A percentile compares a stretch with the other conserved stretches of the same genome.
phyloP scores from a whole-genome alignment of 2,329 filamentous ascomycete genomes.

The Diaporthe destruens region DNA sequence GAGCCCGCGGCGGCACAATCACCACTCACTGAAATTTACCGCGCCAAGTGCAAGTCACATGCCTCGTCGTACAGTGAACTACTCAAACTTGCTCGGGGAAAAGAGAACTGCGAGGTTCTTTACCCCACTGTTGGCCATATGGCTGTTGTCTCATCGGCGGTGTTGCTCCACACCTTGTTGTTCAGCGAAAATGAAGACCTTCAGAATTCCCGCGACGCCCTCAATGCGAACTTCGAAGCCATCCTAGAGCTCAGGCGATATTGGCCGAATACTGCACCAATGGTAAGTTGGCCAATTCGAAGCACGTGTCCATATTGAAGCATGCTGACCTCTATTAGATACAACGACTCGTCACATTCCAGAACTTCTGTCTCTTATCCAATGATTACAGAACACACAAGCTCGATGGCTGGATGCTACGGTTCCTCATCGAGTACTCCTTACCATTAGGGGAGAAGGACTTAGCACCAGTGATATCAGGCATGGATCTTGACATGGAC shows the following conservation, averaged over 20 bases:
- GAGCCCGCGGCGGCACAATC: background rate
- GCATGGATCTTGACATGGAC: conserved; percentile 10
- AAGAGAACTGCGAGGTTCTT: background rate
- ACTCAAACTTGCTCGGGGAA: conserved; percentile 3
- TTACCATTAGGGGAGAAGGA: conserved; percentile 6
- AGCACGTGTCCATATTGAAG: background rate
- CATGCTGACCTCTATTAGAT: background rate
- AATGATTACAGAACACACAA: conserved; percentile 12
- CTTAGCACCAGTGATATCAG: background rate
- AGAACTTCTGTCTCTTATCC: conserved; percentile 10
- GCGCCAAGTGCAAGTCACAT: conserved; percentile 4
- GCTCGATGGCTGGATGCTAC: conserved; percentile 20
- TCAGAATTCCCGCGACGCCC: background rate
- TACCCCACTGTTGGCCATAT: conserved; percentile 13
- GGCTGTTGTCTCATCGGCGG: conserved; percentile 1
- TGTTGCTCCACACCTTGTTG: conserved; percentile 4
- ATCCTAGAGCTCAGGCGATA: conserved; percentile 6
- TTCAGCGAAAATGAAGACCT: conserved; percentile 6
- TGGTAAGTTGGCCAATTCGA: background rate
- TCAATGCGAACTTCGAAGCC: conserved; percentile 13
- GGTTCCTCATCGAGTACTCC: conserved; percentile 5
- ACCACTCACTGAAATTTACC: background rate
- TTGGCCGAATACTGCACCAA: conserved; percentile 12
- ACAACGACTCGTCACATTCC: conserved; percentile 18
- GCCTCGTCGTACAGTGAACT: conserved; percentile 4